A percentile compares a stretch with the other conserved stretches of the same genome.
These are phyloP conservation scores for Ulmus americana DNA, from an alignment of 331 rosid species.

Conservation along the genomic window DNA sequence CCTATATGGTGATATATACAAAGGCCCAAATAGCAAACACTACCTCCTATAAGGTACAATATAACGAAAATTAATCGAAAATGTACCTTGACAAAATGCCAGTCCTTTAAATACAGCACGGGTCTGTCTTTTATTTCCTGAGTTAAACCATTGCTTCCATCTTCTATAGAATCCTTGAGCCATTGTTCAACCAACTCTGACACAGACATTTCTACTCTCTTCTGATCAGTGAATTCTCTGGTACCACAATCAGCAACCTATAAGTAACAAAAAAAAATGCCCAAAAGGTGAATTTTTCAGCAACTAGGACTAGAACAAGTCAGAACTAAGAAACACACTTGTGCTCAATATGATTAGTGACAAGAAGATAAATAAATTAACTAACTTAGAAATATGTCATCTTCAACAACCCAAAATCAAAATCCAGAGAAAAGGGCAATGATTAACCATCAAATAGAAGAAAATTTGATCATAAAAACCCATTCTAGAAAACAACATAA, in stretches of 20 bases:
- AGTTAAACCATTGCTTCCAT: slow-evolving; percentile 19
- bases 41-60: neutral
- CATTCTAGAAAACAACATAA: neutral
- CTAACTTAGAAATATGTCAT: neutral
- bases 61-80: neutral
- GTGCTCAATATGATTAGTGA: neutral
- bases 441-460: neutral
- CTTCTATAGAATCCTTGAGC: slow-evolving; percentile 32
- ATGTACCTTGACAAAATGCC: slow-evolving; percentile 93
- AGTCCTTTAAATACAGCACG: slow-evolving; percentile 80
- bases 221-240: slow-evolving; percentile 83
- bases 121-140: slow-evolving; percentile 22
- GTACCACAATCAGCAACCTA: slow-evolving; percentile 84
- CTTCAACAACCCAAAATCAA: neutral
- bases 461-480: too few relatives aligned
- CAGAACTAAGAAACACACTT: neutral
- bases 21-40: neutral
- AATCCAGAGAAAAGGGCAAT: neutral
- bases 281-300: neutral
- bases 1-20: neutral
- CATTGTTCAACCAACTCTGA: slow-evolving; percentile 55
- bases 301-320: neutral
- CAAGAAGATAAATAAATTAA: neutral
- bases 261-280: neutral
- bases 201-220: slow-evolving; percentile 65